Evolutionary conservation across 768 basidiomycete genomes (phyloP), one percentile per base, ranked within the genome.

Genomic region (Brasilioporus rufonigricans): DNA sequence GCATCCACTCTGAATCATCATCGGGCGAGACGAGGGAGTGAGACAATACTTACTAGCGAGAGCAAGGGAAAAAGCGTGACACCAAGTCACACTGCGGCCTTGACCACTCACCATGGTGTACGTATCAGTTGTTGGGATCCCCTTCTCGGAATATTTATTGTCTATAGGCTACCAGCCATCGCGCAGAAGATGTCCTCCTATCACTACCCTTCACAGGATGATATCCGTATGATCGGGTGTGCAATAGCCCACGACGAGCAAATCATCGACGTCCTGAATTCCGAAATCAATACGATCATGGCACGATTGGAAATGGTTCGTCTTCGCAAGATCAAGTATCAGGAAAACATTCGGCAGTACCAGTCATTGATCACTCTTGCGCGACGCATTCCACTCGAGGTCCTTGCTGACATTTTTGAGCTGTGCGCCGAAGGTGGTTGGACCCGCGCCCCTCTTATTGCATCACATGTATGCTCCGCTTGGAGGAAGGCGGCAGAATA

Each of bases 1-100:
- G 91, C 76, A 85, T 90, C 91, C 91, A 93, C 91, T 93, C 91
- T 89, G 86, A 88, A 82, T 93, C 89, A 92, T 93, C 89, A 91
- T 93, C 91, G 70, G 69, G 31, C 62, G 21, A 33, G 33, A 56
- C 38, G 1, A 36, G 33, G 39, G 47, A 32, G 9, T 9, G 52
- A 48, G 60, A 48, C 11, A 23, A 57, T 50, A 53, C 67, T 69
- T 38, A 74, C 69, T 29, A 11, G 47, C 1, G 11, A 31, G 61
- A 43, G 48, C 16, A 13, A 52, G 43, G 36, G 27, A 48, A 32
- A 23, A 23, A 46, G 47, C 14, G 63, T 64, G 57, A 59, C 56
- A 48, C 23, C 29, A 32, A 29, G 64, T 65, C 64, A 65, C 64
- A 40, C 11, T 2, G 19, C 4, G 23, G n/a, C 9, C 38, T 38